Percentiles rank a stretch among this genome's conserved stretches.
Evolutionary conservation across 1,139 yeast genomes (phyloP).

Genomic region (Geotrichum restrictum): DNA sequence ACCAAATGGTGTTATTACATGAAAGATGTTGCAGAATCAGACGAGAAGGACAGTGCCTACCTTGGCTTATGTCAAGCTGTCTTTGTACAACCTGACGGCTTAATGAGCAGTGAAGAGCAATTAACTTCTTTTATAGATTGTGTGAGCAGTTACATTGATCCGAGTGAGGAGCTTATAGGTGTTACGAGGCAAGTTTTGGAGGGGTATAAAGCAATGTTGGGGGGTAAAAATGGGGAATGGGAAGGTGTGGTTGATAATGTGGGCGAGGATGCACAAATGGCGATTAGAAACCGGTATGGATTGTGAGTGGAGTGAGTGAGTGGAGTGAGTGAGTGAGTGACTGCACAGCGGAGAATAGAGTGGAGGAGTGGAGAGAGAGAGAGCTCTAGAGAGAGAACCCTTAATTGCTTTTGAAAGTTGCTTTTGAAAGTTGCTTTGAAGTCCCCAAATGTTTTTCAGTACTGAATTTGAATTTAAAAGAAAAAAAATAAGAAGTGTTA

Average conservation of each 20-base stretch:
- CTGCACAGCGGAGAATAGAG: too few relatives aligned
- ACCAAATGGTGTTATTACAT: constrained; percentile 65
- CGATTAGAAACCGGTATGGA: constrained; percentile 13
- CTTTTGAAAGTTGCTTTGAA: too few relatives aligned
- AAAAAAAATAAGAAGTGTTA: too few relatives aligned
- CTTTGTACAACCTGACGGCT: constrained; percentile 63
- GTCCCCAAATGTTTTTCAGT: too few relatives aligned
- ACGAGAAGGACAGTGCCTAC: constrained; percentile 76
- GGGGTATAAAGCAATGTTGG: constrained; percentile 36
- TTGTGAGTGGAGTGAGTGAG: not conserved
- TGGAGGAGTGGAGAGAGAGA: too few relatives aligned
- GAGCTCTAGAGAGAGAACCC: too few relatives aligned
- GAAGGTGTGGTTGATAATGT: constrained; percentile 23
- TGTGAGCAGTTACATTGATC: constrained; percentile 54
- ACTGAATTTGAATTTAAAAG: too few relatives aligned
- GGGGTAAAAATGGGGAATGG: constrained; percentile 38
- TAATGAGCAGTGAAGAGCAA: constrained; percentile 47
- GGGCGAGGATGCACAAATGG: constrained; percentile 12
- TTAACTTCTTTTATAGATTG: constrained; percentile 59
- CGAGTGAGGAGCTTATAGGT: constrained; percentile 37
- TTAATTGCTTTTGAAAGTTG: too few relatives aligned
- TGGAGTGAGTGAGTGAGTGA: too few relatives aligned
- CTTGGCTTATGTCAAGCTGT: constrained; percentile 69
- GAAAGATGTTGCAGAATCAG: constrained; percentile 63
- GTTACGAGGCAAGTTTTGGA: constrained; percentile 35